Conservation (phyloP, 768 basidiomycete species). For the Trametes meyenii region DNA sequence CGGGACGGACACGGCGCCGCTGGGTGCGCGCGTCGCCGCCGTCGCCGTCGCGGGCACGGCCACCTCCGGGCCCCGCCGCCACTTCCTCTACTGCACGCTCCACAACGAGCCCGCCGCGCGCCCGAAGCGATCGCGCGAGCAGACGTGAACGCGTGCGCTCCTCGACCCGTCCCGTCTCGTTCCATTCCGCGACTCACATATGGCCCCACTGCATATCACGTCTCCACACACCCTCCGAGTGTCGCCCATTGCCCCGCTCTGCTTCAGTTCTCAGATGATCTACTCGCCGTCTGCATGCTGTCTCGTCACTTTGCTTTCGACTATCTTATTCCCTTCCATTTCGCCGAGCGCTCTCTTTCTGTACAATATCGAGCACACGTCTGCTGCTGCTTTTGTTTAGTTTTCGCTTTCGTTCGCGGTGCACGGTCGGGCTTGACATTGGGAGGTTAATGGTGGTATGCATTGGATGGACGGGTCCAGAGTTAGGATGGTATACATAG, state of each 20-base stretch:
- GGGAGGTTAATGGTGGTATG: slow-evolving; percentile 7
- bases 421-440: neutral
- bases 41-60: slow-evolving; percentile 62
- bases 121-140: slow-evolving; percentile 47
- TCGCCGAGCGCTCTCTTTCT: neutral
- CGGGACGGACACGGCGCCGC: slow-evolving; percentile 64
- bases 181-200: no score
- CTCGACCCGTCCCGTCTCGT: no score
- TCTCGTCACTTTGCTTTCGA: neutral
- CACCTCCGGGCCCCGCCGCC: slow-evolving; percentile 72
- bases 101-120: slow-evolving; percentile 60
- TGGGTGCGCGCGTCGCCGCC: slow-evolving; percentile 64
- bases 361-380: no score
- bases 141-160: neutral
- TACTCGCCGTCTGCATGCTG: neutral
- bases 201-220: no score
- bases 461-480: slow-evolving; percentile 5
- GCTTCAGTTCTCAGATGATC: neutral
- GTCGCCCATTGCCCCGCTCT: neutral
- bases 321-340: neutral
- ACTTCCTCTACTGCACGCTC: slow-evolving; percentile 82
- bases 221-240: neutral
- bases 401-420: neutral
- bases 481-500: slow-evolving; percentile 25
- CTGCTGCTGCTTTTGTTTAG: no score